phyloP scores from a whole-genome alignment of 2,329 filamentous ascomycete genomes.

The Pleoardoris graminearum region DNA sequence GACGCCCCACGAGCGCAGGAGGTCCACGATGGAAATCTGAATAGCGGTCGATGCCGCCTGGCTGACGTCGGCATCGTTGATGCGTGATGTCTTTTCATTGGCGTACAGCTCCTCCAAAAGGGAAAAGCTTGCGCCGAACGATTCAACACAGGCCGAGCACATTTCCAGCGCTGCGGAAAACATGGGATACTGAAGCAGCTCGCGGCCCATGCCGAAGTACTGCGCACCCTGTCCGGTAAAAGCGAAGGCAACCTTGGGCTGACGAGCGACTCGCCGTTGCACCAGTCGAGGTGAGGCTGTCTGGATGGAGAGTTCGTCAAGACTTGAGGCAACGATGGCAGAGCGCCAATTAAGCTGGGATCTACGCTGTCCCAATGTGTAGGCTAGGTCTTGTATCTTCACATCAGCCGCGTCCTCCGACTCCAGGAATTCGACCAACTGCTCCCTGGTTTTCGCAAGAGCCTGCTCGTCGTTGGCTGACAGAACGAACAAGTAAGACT shows the following conservation, averaged over 20 bases:
- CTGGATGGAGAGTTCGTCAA: neutral
- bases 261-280: neutral
- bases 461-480: no score
- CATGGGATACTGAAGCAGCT: neutral
- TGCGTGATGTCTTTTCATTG: neutral
- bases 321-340: neutral
- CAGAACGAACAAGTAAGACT: no score
- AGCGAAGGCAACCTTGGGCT: slow-evolving; percentile 9
- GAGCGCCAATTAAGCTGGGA: no score
- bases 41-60: slow-evolving; percentile 20
- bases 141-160: neutral
- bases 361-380: no score
- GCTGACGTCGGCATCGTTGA: slow-evolving; percentile 1
- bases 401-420: no score
- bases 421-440: no score
- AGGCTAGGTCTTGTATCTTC: no score
- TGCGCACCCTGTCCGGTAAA: slow-evolving; percentile 26
- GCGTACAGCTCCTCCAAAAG: neutral
- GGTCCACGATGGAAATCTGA: slow-evolving; percentile 22
- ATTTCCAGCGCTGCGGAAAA: slow-evolving; percentile 2
- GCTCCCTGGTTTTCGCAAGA: no score
- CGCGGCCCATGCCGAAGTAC: slow-evolving; percentile 15
- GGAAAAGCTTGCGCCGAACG: slow-evolving; percentile 3
- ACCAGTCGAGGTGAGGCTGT: neutral
- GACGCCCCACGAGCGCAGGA: slow-evolving; percentile 13